Percentiles rank a stretch among this genome's conserved stretches.
Conservation (phyloP, 176 grass and related monocot species). For the Microstegium vimineum region DNA sequence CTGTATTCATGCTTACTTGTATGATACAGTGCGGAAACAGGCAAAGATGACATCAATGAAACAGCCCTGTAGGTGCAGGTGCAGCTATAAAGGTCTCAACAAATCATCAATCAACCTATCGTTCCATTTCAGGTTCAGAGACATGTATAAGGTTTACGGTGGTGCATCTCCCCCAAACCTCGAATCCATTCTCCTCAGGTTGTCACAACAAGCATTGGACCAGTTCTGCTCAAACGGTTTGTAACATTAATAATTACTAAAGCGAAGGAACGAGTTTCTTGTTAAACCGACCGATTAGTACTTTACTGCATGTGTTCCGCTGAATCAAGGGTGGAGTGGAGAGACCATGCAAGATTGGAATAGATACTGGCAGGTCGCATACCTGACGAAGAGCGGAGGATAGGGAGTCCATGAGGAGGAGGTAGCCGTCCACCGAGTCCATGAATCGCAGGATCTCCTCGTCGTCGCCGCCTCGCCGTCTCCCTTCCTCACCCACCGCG, state of each 20-base stretch:
- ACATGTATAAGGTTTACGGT: background rate
- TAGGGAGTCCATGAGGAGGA: slow-evolving; percentile 45
- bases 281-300: background rate
- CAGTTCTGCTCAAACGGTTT: background rate
- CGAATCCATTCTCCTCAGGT: background rate
- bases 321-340: background rate
- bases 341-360: background rate
- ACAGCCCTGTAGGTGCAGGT: background rate
- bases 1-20: slow-evolving; percentile 34
- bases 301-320: background rate
- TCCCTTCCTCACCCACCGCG: background rate
- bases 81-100: background rate
- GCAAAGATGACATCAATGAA: background rate
- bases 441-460: slow-evolving; percentile 51
- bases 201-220: background rate
- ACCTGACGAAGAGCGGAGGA: slow-evolving; percentile 50
- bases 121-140: background rate
- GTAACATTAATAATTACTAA: background rate
- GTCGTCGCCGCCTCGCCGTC: slow-evolving; percentile 9
- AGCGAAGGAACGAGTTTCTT: background rate
- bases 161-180: background rate
- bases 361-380: background rate
- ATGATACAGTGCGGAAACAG: background rate
- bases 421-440: slow-evolving; percentile 47
- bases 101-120: background rate